phyloP scores from a whole-genome alignment of 371 early-diverging fungal genomes.

The Mucor circinelloides region DNA sequence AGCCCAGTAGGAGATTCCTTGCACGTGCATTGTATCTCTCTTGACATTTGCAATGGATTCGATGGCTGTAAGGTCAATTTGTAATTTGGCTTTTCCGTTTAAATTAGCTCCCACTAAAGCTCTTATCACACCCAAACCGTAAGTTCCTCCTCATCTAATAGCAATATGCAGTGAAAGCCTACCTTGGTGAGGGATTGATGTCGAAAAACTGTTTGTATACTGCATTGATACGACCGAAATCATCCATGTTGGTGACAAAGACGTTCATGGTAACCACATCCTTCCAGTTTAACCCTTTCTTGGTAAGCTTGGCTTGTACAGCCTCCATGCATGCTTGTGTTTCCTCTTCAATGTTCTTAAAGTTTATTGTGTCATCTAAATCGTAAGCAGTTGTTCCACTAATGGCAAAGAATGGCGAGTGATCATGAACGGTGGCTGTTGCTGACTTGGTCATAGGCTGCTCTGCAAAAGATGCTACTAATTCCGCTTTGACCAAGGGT shows the following conservation, averaged over 20 bases:
- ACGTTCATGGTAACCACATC: slow-evolving; percentile 68
- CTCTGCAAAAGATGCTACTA: neutral
- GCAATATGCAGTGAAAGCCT: too few relatives aligned
- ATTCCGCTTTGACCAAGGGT: neutral
- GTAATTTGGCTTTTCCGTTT: slow-evolving; percentile 38
- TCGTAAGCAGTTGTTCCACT: slow-evolving; percentile 42
- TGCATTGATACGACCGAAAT: slow-evolving; percentile 64
- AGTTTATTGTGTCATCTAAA: neutral
- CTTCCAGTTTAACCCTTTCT: slow-evolving; percentile 34
- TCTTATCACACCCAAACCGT: slow-evolving; percentile 22
- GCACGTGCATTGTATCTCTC: slow-evolving; percentile 72
- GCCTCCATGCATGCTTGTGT: slow-evolving; percentile 40
- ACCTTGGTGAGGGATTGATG: slow-evolving; percentile 75
- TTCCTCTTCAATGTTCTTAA: slow-evolving; percentile 40
- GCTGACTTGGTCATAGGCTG: neutral
- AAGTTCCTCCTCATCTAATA: too few relatives aligned
- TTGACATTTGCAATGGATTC: slow-evolving; percentile 16
- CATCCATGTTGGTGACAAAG: slow-evolving; percentile 63
- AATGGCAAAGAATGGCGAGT: slow-evolving; percentile 29
- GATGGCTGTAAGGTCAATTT: slow-evolving; percentile 65
- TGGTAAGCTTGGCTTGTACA: slow-evolving; percentile 22
- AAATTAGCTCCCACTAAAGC: slow-evolving; percentile 59
- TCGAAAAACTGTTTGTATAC: slow-evolving; percentile 67
- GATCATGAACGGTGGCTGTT: neutral
- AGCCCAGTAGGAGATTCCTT: slow-evolving; percentile 85